phyloP scores from a whole-genome alignment of 352 stramenopile genomes.

The Albugo candida region DNA sequence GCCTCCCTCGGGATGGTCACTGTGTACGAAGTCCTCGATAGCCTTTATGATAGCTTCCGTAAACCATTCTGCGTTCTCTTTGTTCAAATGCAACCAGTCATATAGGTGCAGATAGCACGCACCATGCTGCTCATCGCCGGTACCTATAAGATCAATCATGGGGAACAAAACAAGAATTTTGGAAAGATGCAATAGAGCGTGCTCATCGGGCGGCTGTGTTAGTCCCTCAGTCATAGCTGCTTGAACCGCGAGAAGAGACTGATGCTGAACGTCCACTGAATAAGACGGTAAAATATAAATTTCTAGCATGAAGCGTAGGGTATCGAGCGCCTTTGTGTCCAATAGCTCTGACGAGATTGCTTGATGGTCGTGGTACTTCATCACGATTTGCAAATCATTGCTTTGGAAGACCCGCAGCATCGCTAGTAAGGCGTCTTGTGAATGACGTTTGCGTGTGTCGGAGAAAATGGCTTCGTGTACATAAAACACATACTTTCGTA shows the following conservation, averaged over 20 bases:
- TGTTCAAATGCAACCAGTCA: too few species aligned
- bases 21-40: too few species aligned
- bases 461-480: slow-evolving; percentile 14
- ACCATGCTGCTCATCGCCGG: slow-evolving; percentile 5
- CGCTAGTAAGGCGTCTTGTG: slow-evolving; percentile 43
- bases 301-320: slow-evolving; percentile 44
- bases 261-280: slow-evolving; percentile 31
- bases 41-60: too few species aligned
- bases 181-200: slow-evolving; percentile 23
- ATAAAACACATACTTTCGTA: slow-evolving; percentile 1
- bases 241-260: slow-evolving; percentile 24
- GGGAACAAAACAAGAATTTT: slow-evolving; percentile 36
- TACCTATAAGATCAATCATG: slow-evolving; percentile 11
- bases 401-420: slow-evolving; percentile 41
- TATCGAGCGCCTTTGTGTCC: slow-evolving; percentile 18
- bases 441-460: slow-evolving; percentile 23
- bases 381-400: slow-evolving; percentile 5
- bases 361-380: background rate
- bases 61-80: too few species aligned
- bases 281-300: slow-evolving; percentile 62
- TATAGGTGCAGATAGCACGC: too few species aligned
- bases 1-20: too few species aligned
- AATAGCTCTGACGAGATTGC: slow-evolving; percentile 9
- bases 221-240: slow-evolving; percentile 38
- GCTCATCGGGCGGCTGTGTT: slow-evolving; percentile 8